phyloP scores from a whole-genome alignment of 2,329 filamentous ascomycete genomes.

The Byssochlamys sp. region DNA sequence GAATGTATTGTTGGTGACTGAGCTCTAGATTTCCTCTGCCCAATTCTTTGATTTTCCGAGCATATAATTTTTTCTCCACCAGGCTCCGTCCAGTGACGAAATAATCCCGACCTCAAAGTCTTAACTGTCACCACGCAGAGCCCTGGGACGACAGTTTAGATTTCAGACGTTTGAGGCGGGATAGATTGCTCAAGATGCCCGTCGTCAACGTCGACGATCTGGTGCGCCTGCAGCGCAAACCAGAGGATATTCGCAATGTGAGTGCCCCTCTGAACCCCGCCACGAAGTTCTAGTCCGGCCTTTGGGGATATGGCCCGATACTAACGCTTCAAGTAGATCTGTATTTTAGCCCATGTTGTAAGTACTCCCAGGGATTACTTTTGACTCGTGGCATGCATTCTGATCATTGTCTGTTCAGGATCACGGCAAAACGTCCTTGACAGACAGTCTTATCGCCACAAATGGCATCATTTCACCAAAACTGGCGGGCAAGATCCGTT shows the following conservation, averaged over 20 bases:
- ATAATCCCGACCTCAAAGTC: background rate
- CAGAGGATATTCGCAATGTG: constrained; percentile 87
- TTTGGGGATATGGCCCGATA: constrained; percentile 11
- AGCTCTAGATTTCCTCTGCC: background rate
- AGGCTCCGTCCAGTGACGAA: background rate
- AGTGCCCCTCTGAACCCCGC: constrained; percentile 21
- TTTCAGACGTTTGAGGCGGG: constrained; percentile 6
- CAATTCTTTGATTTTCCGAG: constrained; percentile 1
- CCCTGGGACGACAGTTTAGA: background rate
- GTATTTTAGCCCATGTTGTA: constrained; percentile 86
- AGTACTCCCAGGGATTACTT: constrained; percentile 19
- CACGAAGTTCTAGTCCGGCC: constrained; percentile 14
- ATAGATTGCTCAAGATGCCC: constrained; percentile 56
- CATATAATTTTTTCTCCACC: constrained; percentile 1
- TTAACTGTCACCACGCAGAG: background rate
- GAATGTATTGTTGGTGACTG: background rate
- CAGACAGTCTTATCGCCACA: constrained; percentile 88
- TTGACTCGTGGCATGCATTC: background rate
- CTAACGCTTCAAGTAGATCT: constrained; percentile 55
- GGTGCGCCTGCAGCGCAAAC: constrained; percentile 75
- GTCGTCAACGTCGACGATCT: constrained; percentile 85
- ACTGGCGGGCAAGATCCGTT: constrained; percentile 92
- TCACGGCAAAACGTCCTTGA: constrained; percentile 95
- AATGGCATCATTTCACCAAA: constrained; percentile 99
- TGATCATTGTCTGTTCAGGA: constrained; percentile 46